Percentiles rank a stretch among this genome's conserved stretches.
Conservation (phyloP, 2,329 filamentous ascomycete genomes). For the Fusarium virguliforme region DNA sequence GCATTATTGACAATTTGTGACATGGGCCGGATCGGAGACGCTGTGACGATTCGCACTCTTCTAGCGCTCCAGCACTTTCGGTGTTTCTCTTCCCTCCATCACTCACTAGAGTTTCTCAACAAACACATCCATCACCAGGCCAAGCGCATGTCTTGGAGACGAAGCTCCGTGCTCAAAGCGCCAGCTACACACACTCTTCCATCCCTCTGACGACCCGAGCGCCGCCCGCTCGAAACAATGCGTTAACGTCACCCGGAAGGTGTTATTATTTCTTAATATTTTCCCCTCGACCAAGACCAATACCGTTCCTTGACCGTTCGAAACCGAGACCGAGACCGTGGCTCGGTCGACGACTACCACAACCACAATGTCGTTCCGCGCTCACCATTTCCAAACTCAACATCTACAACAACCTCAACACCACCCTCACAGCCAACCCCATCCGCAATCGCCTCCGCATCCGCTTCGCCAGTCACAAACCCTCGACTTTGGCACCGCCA, state of each 20-base stretch:
- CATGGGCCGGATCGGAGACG: constrained; percentile 29
- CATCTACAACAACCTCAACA: constrained; percentile 45
- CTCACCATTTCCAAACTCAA: constrained; percentile 61
- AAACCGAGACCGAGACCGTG: constrained; percentile 42
- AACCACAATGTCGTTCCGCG: constrained; percentile 69
- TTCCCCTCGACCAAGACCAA: constrained; percentile 21
- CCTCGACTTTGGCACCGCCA: constrained; percentile 62
- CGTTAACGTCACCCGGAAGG: constrained; percentile 50
- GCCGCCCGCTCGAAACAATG: constrained; percentile 52
- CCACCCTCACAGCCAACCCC: constrained; percentile 32
- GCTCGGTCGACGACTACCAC: constrained; percentile 43
- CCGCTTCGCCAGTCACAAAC: constrained; percentile 70
- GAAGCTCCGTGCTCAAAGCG: constrained; percentile 39
- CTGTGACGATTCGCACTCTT: constrained; percentile 48
- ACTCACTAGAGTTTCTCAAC: constrained; percentile 17
- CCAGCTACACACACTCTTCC: constrained; percentile 27
- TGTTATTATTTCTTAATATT: constrained; percentile 42
- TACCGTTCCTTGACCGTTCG: constrained; percentile 24
- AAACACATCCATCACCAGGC: constrained; percentile 15
- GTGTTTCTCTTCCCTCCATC: constrained; percentile 22
- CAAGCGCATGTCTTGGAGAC: constrained; percentile 48
- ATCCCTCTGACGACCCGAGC: constrained; percentile 45
- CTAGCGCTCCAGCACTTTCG: constrained; percentile 27
- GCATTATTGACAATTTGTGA: constrained; percentile 46
- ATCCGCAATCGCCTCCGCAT: constrained; percentile 37